phyloP scores from a whole-genome alignment of 768 basidiomycete species.

The Amyloporia xantha region DNA sequence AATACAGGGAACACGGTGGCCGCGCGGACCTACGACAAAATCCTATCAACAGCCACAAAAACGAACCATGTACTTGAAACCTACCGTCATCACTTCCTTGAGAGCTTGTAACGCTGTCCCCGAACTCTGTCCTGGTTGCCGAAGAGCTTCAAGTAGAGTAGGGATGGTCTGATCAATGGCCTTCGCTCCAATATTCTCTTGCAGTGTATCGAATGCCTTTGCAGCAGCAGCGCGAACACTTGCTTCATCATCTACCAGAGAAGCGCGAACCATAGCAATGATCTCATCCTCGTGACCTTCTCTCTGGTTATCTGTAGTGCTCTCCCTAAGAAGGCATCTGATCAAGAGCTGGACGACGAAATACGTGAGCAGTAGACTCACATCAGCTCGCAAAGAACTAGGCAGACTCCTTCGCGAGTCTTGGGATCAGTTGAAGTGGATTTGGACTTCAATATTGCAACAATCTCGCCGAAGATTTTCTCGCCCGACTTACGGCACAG shows the following conservation, averaged over 20 bases:
- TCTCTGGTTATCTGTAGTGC: conserved; percentile 73
- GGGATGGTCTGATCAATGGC: conserved; percentile 97
- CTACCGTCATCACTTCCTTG: conserved; percentile 88
- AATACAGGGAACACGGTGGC: conserved; percentile 95
- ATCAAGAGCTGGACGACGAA: not conserved
- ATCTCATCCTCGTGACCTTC: conserved; percentile 88
- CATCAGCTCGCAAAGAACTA: conserved; percentile 87
- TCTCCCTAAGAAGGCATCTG: conserved; percentile 51
- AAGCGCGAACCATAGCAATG: conserved; percentile 73
- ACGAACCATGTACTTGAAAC: conserved; percentile 26
- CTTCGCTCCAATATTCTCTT: conserved; percentile 82
- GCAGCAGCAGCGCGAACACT: conserved; percentile 88
- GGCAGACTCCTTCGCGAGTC: conserved; percentile 78
- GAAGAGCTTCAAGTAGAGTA: conserved; percentile 86
- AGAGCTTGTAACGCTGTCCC: conserved; percentile 92
- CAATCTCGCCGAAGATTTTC: conserved; percentile 76
- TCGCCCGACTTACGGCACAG: conserved; percentile 95
- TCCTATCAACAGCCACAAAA: not conserved
- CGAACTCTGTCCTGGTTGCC: conserved; percentile 89
- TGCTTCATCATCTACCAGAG: conserved; percentile 83
- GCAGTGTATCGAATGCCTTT: conserved; percentile 83
- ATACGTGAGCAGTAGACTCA: conserved; percentile 29
- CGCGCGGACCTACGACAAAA: conserved; percentile 69
- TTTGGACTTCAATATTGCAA: conserved; percentile 67
- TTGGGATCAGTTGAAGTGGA: conserved; percentile 54